Evolutionary conservation across 495 filamentous ascomycete species (phyloP).

Genomic region (Geoglossum glabrum): DNA sequence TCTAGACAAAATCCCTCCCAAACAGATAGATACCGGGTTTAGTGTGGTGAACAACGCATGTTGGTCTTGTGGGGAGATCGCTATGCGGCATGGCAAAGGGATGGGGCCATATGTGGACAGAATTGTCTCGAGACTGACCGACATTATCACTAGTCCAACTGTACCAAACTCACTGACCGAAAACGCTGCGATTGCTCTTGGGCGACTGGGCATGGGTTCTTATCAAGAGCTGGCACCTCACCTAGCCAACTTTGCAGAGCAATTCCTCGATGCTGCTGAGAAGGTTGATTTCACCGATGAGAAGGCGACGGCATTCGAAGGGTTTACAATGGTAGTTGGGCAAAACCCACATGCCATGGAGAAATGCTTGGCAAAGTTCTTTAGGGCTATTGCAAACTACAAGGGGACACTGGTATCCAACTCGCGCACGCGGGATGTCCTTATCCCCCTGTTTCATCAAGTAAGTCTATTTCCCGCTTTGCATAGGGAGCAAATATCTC

Average conservation of each 20-base stretch:
- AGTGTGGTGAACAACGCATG: slow-evolving; percentile 95
- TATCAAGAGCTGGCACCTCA: slow-evolving; percentile 58
- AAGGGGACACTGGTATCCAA: slow-evolving; percentile 28
- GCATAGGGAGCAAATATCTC: slow-evolving; percentile 7
- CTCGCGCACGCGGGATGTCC: slow-evolving; percentile 30
- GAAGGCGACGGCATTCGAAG: slow-evolving; percentile 81
- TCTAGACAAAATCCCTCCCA: slow-evolving; percentile 49
- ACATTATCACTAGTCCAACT: slow-evolving; percentile 62
- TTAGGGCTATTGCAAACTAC: slow-evolving; percentile 65
- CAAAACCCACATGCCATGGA: slow-evolving; percentile 87
- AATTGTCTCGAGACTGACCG: slow-evolving; percentile 50
- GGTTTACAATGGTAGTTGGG: slow-evolving; percentile 68
- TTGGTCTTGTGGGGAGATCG: slow-evolving; percentile 92
- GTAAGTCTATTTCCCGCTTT: slow-evolving; percentile 18
- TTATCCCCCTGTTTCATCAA: slow-evolving; percentile 31
- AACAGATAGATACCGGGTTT: slow-evolving; percentile 59
- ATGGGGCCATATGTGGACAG: slow-evolving; percentile 62
- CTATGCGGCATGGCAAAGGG: slow-evolving; percentile 48
- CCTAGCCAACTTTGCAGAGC: slow-evolving; percentile 57
- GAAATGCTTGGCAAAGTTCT: slow-evolving; percentile 59
- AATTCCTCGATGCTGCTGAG: slow-evolving; percentile 63
- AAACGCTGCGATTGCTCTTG: slow-evolving; percentile 86
- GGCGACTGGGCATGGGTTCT: slow-evolving; percentile 70
- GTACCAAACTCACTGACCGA: slow-evolving; percentile 85
- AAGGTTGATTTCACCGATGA: slow-evolving; percentile 81